Percentiles rank a stretch among this genome's conserved stretches.
phyloP scores from a whole-genome alignment of 106 monocot species.

The Apostasia ramifera region DNA sequence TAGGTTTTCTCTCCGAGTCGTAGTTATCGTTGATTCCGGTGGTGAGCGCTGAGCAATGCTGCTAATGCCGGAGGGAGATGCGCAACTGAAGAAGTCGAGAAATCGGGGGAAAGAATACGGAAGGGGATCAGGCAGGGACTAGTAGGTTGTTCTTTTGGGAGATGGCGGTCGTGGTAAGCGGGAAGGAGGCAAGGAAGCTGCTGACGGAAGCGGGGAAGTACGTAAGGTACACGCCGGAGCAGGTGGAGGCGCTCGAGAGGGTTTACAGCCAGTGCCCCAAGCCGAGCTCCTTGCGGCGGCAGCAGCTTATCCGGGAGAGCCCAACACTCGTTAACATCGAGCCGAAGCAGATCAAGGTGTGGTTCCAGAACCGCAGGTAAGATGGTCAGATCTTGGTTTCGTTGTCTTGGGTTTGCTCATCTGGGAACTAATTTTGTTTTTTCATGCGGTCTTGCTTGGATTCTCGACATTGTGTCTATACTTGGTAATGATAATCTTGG shows the following conservation, averaged over 20 bases:
- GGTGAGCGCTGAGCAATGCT: neutral
- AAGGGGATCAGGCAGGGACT: neutral
- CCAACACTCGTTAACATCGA: slow-evolving; percentile 77
- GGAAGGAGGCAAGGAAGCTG: slow-evolving; percentile 17
- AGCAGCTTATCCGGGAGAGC: slow-evolving; percentile 77
- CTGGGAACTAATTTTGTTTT: neutral
- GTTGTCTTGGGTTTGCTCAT: neutral
- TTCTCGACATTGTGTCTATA: too few species aligned
- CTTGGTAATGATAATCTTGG: too few species aligned
- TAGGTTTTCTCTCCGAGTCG: neutral
- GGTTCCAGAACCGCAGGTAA: slow-evolving; percentile 90
- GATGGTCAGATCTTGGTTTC: neutral
- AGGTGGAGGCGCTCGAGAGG: slow-evolving; percentile 87
- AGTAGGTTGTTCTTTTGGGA: neutral
- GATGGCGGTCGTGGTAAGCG: slow-evolving; percentile 45
- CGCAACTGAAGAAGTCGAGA: neutral
- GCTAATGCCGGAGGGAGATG: slow-evolving; percentile 5
- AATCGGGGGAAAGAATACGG: neutral
- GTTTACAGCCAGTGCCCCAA: slow-evolving; percentile 81
- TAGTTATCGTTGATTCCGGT: neutral
- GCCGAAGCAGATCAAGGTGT: slow-evolving; percentile 95
- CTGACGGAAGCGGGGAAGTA: slow-evolving; percentile 74
- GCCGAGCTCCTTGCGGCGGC: slow-evolving; percentile 66
- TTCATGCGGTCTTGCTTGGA: neutral
- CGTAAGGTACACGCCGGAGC: slow-evolving; percentile 90